Evolutionary conservation across 2,329 filamentous ascomycete species (phyloP).

Genomic region (Aspergillus puulaauensis): DNA sequence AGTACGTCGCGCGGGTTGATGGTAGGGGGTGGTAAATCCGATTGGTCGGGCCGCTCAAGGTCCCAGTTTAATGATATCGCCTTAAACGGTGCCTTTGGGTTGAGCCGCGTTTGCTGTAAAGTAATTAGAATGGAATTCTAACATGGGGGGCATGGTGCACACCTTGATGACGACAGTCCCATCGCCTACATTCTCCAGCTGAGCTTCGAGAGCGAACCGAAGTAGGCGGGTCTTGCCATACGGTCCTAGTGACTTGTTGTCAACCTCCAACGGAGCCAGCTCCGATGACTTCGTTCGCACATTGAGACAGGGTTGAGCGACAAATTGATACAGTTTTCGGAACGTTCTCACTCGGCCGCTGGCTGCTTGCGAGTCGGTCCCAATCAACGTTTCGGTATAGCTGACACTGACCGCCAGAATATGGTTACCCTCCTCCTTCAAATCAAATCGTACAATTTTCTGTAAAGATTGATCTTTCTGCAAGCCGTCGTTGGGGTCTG

Average conservation of each 20-base stretch:
- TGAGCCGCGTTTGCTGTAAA: slow-evolving; percentile 47
- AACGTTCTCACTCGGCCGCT: slow-evolving; percentile 75
- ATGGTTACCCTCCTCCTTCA: slow-evolving; percentile 93
- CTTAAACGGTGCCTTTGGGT: slow-evolving; percentile 54
- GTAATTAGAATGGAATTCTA: not conserved
- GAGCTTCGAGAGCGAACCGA: slow-evolving; percentile 81
- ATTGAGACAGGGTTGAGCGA: slow-evolving; percentile 84
- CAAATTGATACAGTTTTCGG: slow-evolving; percentile 93
- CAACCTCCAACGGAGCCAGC: slow-evolving; percentile 48
- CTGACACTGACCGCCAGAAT: slow-evolving; percentile 90
- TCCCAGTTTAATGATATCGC: slow-evolving; percentile 58
- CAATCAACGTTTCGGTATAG: slow-evolving; percentile 78
- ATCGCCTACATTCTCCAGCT: slow-evolving; percentile 92
- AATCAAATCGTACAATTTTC: slow-evolving; percentile 77
- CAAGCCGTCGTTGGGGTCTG: slow-evolving; percentile 36
- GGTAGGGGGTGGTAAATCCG: slow-evolving; percentile 42
- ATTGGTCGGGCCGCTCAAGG: slow-evolving; percentile 33
- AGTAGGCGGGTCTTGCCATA: slow-evolving; percentile 43
- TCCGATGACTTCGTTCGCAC: slow-evolving; percentile 85
- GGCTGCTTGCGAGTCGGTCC: slow-evolving; percentile 46
- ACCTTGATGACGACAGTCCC: slow-evolving; percentile 75
- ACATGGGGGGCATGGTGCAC: slow-evolving; percentile 15
- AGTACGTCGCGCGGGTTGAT: slow-evolving; percentile 63
- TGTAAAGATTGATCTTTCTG: slow-evolving; percentile 67
- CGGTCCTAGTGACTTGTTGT: slow-evolving; percentile 46